Evolutionary conservation across 108 stramenopile genomes (phyloP).

Genomic region (Asterionellopsis glacialis): DNA sequence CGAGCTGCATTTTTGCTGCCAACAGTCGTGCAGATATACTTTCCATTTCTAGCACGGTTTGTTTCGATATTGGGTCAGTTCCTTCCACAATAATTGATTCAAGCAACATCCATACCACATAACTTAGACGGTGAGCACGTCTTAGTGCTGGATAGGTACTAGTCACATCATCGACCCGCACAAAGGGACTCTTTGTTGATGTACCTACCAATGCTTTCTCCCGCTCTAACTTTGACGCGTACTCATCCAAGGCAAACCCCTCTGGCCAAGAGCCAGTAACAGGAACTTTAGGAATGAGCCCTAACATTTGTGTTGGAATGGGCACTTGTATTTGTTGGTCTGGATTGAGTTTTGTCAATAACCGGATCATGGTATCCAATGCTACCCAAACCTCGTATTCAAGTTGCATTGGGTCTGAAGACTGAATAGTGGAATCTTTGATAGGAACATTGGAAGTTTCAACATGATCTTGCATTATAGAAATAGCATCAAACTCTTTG

Average conservation of each 20-base stretch:
- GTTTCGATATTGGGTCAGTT: background rate
- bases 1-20: background rate
- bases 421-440: background rate
- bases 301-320: constrained; percentile 14
- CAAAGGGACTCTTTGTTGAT: constrained; percentile 18
- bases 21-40: background rate
- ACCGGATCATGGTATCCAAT: constrained; percentile 9
- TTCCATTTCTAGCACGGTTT: background rate
- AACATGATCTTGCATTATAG: background rate
- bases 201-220: constrained; percentile 16
- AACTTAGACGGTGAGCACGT: constrained; percentile 19
- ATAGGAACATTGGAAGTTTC: background rate
- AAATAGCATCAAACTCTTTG: background rate
- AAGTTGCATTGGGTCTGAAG: background rate
- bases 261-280: background rate
- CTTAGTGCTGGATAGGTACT: constrained; percentile 11
- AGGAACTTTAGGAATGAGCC: constrained; percentile 5
- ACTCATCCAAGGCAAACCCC: background rate
- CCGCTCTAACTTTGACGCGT: background rate
- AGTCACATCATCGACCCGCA: constrained; percentile 1
- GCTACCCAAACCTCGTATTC: constrained; percentile 11
- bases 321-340: constrained; percentile 9
- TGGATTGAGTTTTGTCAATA: constrained; percentile 8
- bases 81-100: constrained; percentile 2
- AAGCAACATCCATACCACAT: constrained; percentile 15